Percentiles rank a stretch among this genome's conserved stretches.
Evolutionary conservation across 2,329 filamentous ascomycete genomes (phyloP).

Genomic region (Tolypocladium ophioglossoides): DNA sequence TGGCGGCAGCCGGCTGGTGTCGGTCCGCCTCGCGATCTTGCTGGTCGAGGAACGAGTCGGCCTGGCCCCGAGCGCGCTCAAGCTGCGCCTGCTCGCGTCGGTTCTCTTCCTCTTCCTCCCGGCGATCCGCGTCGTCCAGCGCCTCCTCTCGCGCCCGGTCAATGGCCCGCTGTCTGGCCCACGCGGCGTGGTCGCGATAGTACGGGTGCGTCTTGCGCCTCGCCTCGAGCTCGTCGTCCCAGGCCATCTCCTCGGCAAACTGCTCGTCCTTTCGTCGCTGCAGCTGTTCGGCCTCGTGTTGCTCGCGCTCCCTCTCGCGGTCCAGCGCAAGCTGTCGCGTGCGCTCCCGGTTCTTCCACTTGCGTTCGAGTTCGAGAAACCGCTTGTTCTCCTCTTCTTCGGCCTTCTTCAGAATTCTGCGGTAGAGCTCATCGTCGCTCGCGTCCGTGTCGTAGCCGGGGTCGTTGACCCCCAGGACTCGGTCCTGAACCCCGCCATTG

Average conservation of each 20-base stretch:
- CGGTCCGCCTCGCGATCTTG: conserved; percentile 68
- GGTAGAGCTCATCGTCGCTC: conserved; percentile 76
- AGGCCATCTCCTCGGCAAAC: conserved; percentile 54
- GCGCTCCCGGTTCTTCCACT: conserved; percentile 84
- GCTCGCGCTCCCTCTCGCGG: conserved; percentile 72
- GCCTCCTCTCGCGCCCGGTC: conserved; percentile 65
- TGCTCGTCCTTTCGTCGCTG: conserved; percentile 60
- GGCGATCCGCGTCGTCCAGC: conserved; percentile 73
- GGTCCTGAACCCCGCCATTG: conserved; percentile 62
- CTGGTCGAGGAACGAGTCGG: conserved; percentile 80
- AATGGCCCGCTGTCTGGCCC: conserved; percentile 69
- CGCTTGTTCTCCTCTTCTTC: conserved; percentile 67
- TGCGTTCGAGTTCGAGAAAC: conserved; percentile 76
- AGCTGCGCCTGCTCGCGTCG: conserved; percentile 59
- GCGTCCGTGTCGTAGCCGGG: conserved; percentile 85
- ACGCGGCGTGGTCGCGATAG: conserved; percentile 76
- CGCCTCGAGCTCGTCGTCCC: conserved; percentile 82
- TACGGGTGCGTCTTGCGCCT: conserved; percentile 65
- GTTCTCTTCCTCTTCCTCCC: conserved; percentile 64
- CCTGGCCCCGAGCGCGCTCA: conserved; percentile 73
- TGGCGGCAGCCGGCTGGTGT: conserved; percentile 20
- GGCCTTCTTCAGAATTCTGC: conserved; percentile 58
- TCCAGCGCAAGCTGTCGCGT: conserved; percentile 76
- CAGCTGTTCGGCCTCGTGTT: conserved; percentile 57
- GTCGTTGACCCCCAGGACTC: conserved; percentile 42